phyloP scores from a whole-genome alignment of 495 filamentous ascomycete genomes.

The Xeromyces bisporus region DNA sequence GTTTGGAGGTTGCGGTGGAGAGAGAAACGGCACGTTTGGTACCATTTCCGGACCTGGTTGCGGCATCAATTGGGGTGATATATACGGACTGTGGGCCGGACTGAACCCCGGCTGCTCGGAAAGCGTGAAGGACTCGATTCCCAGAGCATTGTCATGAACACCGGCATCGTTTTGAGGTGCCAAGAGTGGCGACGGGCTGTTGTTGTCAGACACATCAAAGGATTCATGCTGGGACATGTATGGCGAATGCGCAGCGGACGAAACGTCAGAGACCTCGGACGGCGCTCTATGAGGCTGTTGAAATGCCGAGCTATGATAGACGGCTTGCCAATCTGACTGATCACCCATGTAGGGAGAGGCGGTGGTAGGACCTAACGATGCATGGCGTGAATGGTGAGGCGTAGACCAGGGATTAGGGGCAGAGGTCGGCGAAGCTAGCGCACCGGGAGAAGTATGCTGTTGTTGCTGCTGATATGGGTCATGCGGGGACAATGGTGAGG shows the following conservation, averaged over 20 bases:
- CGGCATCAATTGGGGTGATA: constrained; percentile 66
- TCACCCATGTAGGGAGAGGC: constrained; percentile 51
- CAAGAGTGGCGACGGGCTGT: constrained; percentile 64
- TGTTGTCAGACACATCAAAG: constrained; percentile 57
- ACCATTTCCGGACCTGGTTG: constrained; percentile 42
- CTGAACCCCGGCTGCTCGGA: constrained; percentile 58
- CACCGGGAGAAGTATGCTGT: constrained; percentile 29
- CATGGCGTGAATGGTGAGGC: constrained; percentile 54
- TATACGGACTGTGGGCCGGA: constrained; percentile 69
- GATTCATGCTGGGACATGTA: constrained; percentile 60
- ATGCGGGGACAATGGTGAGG: constrained; percentile 53
- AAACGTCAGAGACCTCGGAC: constrained; percentile 81
- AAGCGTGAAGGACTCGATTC: constrained; percentile 65
- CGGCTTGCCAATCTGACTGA: constrained; percentile 51
- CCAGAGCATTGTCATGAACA: constrained; percentile 61
- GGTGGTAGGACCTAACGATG: constrained; percentile 65
- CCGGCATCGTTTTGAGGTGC: constrained; percentile 49
- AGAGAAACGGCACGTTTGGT: constrained; percentile 32
- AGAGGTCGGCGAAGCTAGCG: constrained; percentile 36
- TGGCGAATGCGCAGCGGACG: constrained; percentile 70
- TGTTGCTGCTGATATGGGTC: constrained; percentile 35
- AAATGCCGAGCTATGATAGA: constrained; percentile 47
- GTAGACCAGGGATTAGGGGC: constrained; percentile 37
- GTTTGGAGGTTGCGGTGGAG: constrained; percentile 25
- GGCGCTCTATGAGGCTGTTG: constrained; percentile 63